A percentile compares a stretch with the other conserved stretches of the same genome.
Conservation (phyloP, 2,329 filamentous ascomycete species). For the Knoxdaviesia capensis region DNA sequence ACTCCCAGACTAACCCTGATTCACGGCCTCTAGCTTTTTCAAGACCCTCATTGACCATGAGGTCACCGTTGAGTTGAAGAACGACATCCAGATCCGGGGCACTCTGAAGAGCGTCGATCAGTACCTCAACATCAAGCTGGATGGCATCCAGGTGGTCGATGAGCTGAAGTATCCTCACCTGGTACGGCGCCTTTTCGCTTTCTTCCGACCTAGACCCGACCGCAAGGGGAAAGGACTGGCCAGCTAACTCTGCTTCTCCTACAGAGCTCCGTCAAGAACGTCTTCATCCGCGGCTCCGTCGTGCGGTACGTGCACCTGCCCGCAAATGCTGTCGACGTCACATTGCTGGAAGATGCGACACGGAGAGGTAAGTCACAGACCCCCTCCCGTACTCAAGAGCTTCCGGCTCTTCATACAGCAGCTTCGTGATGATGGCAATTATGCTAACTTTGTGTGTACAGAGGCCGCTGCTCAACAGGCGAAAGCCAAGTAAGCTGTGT, state of each 20-base stretch:
- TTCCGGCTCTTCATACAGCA: no score
- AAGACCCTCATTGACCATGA: slow-evolving; percentile 95
- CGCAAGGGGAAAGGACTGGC: no score
- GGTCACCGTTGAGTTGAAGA: slow-evolving; percentile 97
- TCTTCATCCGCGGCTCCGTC: slow-evolving; percentile 86
- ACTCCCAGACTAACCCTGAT: neutral
- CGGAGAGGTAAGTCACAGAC: slow-evolving; percentile 44
- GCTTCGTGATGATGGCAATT: no score
- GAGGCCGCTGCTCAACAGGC: slow-evolving; percentile 37
- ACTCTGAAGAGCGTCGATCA: slow-evolving; percentile 95
- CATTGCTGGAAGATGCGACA: slow-evolving; percentile 76
- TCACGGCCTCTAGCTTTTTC: slow-evolving; percentile 52
- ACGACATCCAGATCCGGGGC: slow-evolving; percentile 92
- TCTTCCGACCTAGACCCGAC: no score
- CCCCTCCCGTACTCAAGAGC: neutral
- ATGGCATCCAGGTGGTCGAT: slow-evolving; percentile 83
- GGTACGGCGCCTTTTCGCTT: slow-evolving; percentile 22
- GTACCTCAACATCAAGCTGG: slow-evolving; percentile 97
- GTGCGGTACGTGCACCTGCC: slow-evolving; percentile 86
- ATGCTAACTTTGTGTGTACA: slow-evolving; percentile 8
- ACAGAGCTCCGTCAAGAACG: slow-evolving; percentile 68
- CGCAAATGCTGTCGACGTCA: slow-evolving; percentile 62
- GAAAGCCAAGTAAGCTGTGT: slow-evolving; percentile 26
- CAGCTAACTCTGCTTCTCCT: neutral
- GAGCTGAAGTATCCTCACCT: slow-evolving; percentile 90